Base-by-base conservation (phyloP, 148 eudicot genomes). In the Fagopyrum tataricum region DNA sequence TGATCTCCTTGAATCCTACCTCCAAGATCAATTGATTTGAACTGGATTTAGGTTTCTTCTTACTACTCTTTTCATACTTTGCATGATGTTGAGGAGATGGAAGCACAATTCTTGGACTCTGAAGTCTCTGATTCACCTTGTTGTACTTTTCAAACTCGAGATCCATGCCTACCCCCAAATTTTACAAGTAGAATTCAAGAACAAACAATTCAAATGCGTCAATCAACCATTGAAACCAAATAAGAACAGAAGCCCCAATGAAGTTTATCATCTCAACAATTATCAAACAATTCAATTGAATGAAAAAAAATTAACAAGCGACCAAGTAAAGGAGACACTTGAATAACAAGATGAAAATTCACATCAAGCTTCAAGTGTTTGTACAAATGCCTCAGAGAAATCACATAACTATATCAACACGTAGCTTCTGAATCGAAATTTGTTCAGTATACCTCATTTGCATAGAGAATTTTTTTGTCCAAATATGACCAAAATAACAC, bases 71-170 rank as follows among this genome's bases (percentile, higher is more conserved):
- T 71, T 82, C 82, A 58, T 59, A 71, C 78, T 83, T 80, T 61
- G 89, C 73, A 72, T 44, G 78, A 70, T 67, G 79, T 20, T 76
- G 80, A 8, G 75, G 84, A 61, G 82, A 74, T 42, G 86, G 90
- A 72, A 91, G 95, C 73, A 89, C 91, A 39, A 97, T 94, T 69
- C 84, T 81, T 2, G 96, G 97, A 76, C 98, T 91, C n/a, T n/a
- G n/a, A n/a, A n/a, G n/a, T n/a, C n/a, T n/a, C 79, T 81, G 88
- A 79, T 84, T 89, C 68, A 91, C 82, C 73, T 80, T 83, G 86
- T 97, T 91, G 76, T 88, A 84, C 74, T 94, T 94, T 72, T 91
- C 93, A 44, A 94, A 94, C 52, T 91, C 98, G 82, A 94, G 80
- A 59, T 89, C 98, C 95, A 88, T 88, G 67, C 72, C 84, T 78